Base-by-base conservation (phyloP, 306 rosid species). In the Acacia confusa region DNA sequence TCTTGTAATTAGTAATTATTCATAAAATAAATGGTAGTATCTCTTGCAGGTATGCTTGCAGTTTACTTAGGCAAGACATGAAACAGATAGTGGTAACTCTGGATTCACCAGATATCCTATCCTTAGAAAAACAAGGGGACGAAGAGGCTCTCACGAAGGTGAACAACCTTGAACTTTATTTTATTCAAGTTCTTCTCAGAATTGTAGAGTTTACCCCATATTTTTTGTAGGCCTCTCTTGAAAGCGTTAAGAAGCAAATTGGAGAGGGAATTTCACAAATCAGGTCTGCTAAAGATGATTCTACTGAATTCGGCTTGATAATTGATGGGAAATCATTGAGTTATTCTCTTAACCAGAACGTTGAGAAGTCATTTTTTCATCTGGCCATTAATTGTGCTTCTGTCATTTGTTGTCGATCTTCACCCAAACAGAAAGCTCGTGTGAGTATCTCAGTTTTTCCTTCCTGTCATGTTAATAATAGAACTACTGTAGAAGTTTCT, bases 261-360 rank as follows among this genome's bases (percentile, higher is more conserved):
- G 53, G 24, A 15, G 93, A 91, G 72, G 97, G 97, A 72, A 81
- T 81, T 43, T 79, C 19, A 19, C 91, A 86, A 82, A 84, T 92
- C 84, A 84, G 82, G 38, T 77, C 90, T 48, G 84, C 81, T 2
- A 89, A 75, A 40, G 88, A 71, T 69, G 69, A 65, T 81, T 82
- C 64, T 80, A 10, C 79, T 28, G 76, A 79, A 25, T 92, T 91
- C 70, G 96, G 84, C 78, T 89, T 94, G 70, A 88, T 94, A 88
- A 91, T 94, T 78, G 98, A 94, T 69, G 98, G 98, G 72, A 92
- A 87, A 89, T 91, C 98, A 67, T 91, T 94, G 91, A 94, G 87
- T 16, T 91, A 69, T 86, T 88, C 96, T 63, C 93, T 94, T 30
- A 74, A 85, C 45, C 74, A 87, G 80, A 78, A 52, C 44, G 32